A percentile compares a stretch with the other conserved stretches of the same genome.
These are phyloP conservation scores for Trypanosoma brucei DNA, from an alignment of 208 protist genomes.

Conservation along the genomic window DNA sequence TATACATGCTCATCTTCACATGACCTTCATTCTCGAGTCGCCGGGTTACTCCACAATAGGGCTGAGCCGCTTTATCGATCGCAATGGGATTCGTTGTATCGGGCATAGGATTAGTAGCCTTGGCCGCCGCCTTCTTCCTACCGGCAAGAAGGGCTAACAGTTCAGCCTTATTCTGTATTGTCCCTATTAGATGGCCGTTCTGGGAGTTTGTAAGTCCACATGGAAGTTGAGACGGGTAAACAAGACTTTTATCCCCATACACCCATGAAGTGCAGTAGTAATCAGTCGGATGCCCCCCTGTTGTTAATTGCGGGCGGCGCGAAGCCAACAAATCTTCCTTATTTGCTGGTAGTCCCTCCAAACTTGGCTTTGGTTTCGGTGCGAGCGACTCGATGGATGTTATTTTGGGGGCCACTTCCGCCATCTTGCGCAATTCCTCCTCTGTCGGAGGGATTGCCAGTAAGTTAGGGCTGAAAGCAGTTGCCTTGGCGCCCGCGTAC, in stretches of 20 bases:
- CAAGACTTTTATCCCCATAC: slow-evolving; percentile 67
- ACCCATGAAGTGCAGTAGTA: slow-evolving; percentile 70
- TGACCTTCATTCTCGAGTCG: slow-evolving; percentile 68
- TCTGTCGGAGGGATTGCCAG: slow-evolving; percentile 30
- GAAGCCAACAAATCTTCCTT: slow-evolving; percentile 18
- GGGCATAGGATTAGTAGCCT: slow-evolving; percentile 17
- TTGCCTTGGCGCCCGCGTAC: slow-evolving; percentile 49
- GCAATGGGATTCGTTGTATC: slow-evolving; percentile 72
- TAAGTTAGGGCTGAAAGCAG: slow-evolving; percentile 52
- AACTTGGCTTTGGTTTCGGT: slow-evolving; percentile 19
- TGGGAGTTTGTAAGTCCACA: slow-evolving; percentile 40
- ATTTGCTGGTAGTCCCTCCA: slow-evolving; percentile 2
- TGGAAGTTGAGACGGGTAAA: slow-evolving; percentile 72
- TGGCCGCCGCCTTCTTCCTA: slow-evolving; percentile 9
- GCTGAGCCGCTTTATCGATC: slow-evolving; percentile 37
- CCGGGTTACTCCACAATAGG: slow-evolving; percentile 40
- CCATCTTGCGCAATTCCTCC: slow-evolving; percentile 34
- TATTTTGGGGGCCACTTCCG: slow-evolving; percentile 65
- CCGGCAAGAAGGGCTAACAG: slow-evolving; percentile 55
- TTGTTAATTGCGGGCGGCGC: slow-evolving; percentile 22
- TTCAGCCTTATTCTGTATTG: slow-evolving; percentile 51
- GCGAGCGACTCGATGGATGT: slow-evolving; percentile 55
- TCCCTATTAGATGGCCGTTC: slow-evolving; percentile 39
- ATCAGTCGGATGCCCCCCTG: slow-evolving; percentile 22
- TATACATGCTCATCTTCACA: slow-evolving; percentile 69